Base-by-base conservation (phyloP, 2,329 filamentous ascomycete genomes). In the Diaporthe citriasiana region DNA sequence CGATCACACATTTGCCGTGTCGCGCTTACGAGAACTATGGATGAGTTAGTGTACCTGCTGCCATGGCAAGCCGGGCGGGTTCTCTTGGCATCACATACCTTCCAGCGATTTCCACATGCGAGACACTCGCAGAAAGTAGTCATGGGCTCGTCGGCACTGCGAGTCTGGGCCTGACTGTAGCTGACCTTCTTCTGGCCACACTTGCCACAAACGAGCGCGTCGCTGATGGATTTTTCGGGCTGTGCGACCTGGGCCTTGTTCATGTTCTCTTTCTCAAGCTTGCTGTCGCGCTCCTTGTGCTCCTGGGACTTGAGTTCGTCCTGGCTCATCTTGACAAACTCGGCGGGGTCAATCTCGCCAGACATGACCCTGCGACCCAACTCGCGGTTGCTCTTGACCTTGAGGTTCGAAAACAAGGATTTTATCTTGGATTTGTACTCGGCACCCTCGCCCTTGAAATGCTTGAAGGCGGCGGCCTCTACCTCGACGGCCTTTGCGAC, bases 121-220 rank as follows among this genome's bases (percentile, higher is more conserved):
- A 90, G 91, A 81, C 92, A 93, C 81, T 93, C 91, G 84, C 92
- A 93, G 82, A 93, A 93, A 47, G 92, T 93, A 76, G 92, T 93
- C 92, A 93, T 93, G 78, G 96, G 96, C 85, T 98, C 97, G 89
- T 99, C 97, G 77, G 97, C 97, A 86, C 91, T 94, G 77, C 97
- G 90, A 22, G 97, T 99, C 88, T 99, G 97, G 6, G 97, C 97
- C 85, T 99, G 97, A 65, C 91, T 95, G 85, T 99, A 99, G 84
- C 93, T 95, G 81, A 98, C 97, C 88, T 95, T 95, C 87, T 94
- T 95, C 89, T 97, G 89, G 79, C 94, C 94, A 85, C 97, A 99
- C 84, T 95, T 95, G 81, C 95, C 91, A 85, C 97, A 99, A 84
- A 94, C 93, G 80, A 98, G 89, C 73, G 93, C 94, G 82, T 93